phyloP scores from a whole-genome alignment of 805 yeast species.

The Candida ovalis region DNA sequence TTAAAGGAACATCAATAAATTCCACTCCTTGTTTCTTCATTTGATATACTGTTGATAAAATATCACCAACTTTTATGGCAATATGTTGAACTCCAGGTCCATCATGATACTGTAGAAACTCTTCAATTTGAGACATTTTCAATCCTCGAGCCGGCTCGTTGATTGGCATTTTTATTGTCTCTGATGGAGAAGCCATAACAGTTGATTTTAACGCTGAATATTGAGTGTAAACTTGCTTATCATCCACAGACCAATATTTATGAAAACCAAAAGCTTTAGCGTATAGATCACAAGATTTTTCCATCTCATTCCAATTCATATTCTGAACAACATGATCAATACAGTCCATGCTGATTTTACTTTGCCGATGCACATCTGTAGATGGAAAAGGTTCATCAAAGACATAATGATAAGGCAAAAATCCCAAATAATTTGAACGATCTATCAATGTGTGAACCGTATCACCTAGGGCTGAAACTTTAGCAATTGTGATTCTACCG shows the following conservation, averaged over 20 bases:
- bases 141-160: conserved; percentile 77
- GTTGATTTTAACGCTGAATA: conserved; percentile 67
- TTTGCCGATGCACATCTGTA: background rate
- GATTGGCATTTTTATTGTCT: conserved; percentile 70
- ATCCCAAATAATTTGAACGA: conserved; percentile 25
- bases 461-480: conserved; percentile 53
- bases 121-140: conserved; percentile 75
- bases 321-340: conserved; percentile 85
- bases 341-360: conserved; percentile 31
- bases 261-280: conserved; percentile 67
- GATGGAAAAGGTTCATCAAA: conserved; percentile 3
- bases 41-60: conserved; percentile 49
- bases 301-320: conserved; percentile 67
- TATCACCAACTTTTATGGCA: conserved; percentile 63
- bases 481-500: conserved; percentile 55
- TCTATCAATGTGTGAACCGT: conserved; percentile 67
- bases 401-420: conserved; percentile 23
- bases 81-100: conserved; percentile 88
- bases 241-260: conserved; percentile 83
- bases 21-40: conserved; percentile 63
- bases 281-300: conserved; percentile 54
- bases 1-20: conserved; percentile 57
- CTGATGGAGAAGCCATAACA: conserved; percentile 71
- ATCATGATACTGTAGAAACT: conserved; percentile 65
- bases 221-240: conserved; percentile 65